Evolutionary conservation across 495 filamentous ascomycete genomes (phyloP), one percentile per base, ranked within the genome.

Genomic region (Aspergillus egyptiacus): DNA sequence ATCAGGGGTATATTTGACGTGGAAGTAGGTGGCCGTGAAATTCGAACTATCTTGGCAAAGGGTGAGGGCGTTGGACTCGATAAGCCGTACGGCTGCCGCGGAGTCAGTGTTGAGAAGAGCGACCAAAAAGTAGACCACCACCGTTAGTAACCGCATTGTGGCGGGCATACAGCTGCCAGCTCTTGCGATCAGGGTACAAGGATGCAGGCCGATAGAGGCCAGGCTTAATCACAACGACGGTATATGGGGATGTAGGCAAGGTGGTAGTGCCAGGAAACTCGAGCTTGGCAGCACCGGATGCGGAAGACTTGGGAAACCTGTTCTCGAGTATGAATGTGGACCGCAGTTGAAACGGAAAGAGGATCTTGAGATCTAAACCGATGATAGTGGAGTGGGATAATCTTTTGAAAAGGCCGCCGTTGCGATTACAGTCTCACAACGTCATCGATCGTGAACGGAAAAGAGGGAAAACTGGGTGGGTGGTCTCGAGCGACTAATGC

Each of bases 11-110:
- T 87, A 93, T 46, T 74, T 71, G 63, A 93, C 84, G 46, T 85
- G 82, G 74, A 95, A 93, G 20, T 90, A 73, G 54, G 83, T 87
- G 35, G 89, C 89, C 3, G 86, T 85, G 62, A 93, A 91, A 55
- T 80, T 83, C 6, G 84, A 86, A 60, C 87, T 82, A 30, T 79
- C 74, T 66, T 88, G 85, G 60, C 89, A 95, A 24, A 86, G 69
- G 53, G 81, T 85, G 48, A 95, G 72, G 32, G 89, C 88, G 55
- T 78, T 87, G 33, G 89, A 89, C 58, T 82, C 70, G 42, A 95
- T 79, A 22, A 73, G 57, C 36, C 65, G 64, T 31, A 62, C 48
- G 25, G 75, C 68, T 24, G 68, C 64, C 24, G 61, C 67, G 38
- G 71, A 30, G 40, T 72, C 70, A 15, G 67, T 59, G 28, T 55